Conservation (phyloP, 2,329 filamentous ascomycete species). For the Penicillium sp. region DNA sequence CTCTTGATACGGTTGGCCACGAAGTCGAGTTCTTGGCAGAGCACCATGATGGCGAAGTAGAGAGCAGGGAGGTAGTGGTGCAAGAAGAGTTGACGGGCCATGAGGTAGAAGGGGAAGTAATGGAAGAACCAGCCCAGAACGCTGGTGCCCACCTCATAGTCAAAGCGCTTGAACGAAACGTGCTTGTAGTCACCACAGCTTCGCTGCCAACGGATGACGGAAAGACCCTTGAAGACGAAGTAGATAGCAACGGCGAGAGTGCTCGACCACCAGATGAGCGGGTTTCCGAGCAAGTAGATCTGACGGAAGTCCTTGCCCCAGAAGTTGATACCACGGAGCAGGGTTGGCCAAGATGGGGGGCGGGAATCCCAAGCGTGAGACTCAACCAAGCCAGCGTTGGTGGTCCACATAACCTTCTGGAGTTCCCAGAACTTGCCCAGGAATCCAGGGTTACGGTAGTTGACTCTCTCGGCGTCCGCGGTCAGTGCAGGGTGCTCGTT, state of each 20-base stretch:
- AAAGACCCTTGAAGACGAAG: constrained; percentile 79
- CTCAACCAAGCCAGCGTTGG: constrained; percentile 92
- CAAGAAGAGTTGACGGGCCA: constrained; percentile 96
- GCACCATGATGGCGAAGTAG: constrained; percentile 87
- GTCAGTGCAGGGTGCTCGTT: constrained; percentile 82
- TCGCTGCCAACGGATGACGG: constrained; percentile 90
- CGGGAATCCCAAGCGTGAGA: constrained; percentile 98
- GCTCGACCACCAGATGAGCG: constrained; percentile 90
- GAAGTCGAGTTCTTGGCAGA: constrained; percentile 90
- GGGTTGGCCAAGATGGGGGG: constrained; percentile 87
- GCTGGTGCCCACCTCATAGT: constrained; percentile 90
- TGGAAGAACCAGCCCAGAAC: constrained; percentile 96
- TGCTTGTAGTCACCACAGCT: constrained; percentile 84
- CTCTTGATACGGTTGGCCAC: constrained; percentile 70
- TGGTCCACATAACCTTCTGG: constrained; percentile 98
- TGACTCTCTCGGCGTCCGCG: constrained; percentile 83
- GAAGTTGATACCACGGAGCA: constrained; percentile 96
- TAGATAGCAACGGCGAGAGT: constrained; percentile 78
- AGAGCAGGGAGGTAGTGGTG: constrained; percentile 98
- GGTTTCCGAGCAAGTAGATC: constrained; percentile 95
- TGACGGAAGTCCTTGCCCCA: constrained; percentile 94
- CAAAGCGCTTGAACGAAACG: constrained; percentile 88
- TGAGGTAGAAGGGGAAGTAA: constrained; percentile 98
- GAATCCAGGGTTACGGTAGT: constrained; percentile 93
- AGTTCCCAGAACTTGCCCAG: constrained; percentile 97